phyloP scores from a whole-genome alignment of 2,329 filamentous ascomycete species.

The Apiospora malaysiana region DNA sequence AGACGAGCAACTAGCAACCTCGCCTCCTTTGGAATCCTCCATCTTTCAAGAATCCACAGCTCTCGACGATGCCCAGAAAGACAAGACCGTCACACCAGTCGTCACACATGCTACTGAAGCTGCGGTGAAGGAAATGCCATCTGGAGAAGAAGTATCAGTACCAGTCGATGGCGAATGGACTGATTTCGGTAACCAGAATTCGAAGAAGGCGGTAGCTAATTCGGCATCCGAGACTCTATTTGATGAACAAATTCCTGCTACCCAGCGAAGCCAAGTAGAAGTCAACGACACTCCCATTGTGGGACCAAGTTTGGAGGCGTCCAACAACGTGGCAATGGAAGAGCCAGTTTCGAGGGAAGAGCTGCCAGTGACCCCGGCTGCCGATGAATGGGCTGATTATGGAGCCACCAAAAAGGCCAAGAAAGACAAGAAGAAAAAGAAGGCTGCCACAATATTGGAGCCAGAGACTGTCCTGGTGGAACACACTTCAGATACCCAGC shows the following conservation, averaged over 20 bases:
- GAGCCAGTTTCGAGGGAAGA: background rate
- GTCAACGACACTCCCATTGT: background rate
- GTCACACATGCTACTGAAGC: too few relatives aligned
- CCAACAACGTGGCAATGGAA: background rate
- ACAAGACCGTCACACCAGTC: too few relatives aligned
- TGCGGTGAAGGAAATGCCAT: too few relatives aligned
- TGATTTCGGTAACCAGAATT: background rate
- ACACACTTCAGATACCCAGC: background rate
- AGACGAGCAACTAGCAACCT: background rate
- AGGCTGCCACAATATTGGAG: background rate
- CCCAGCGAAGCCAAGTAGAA: background rate
- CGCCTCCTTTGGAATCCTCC: background rate
- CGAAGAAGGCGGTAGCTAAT: background rate
- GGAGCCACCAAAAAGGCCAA: constrained; percentile 19
- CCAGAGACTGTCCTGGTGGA: background rate
- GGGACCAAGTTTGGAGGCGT: background rate
- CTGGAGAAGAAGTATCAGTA: too few relatives aligned
- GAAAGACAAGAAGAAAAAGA: constrained; percentile 12
- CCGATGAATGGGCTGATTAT: background rate
- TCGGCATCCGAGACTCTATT: background rate
- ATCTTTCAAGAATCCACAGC: background rate
- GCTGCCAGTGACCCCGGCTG: background rate
- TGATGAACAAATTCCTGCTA: background rate
- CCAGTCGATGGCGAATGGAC: background rate
- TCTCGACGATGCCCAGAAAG: background rate